Evolutionary conservation across 179 eudicot genomes (phyloP), one percentile per base, ranked within the genome.

Genomic region (Kewa caespitosa): DNA sequence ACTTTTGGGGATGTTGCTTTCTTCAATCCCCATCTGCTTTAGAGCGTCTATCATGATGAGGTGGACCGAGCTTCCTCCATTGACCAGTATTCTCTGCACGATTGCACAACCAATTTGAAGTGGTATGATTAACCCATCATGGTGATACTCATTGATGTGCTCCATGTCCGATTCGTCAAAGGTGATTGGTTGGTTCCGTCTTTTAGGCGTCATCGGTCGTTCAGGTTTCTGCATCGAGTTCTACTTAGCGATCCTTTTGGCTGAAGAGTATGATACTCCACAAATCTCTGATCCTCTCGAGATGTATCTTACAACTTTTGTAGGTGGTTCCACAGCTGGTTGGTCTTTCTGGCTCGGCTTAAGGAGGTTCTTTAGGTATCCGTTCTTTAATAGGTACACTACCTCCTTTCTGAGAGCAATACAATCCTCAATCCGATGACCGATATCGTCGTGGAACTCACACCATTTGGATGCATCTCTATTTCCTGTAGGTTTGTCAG

Each of bases 61-160:
- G 17, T 71, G 52, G 36, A 25, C 46, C 11, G 63, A 52, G n/a
- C 74, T 71, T 23, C 64, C 74, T 10, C 46, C 46, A 36, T 71
- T 11, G 4, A 71, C 31, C 3, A 71, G 23, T 0, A 71, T 28
- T 37, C 74, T 33, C 20, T 15, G 34, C 0, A 71, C 23, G 1
- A 36, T 11, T 9, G 8, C 5, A 0, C 33, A 27, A 0, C 43
- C 41, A 4, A 70, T n/a, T 3, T 33, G 59, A 0, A 70, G 4
- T 9, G n/a, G 27, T 3, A 70, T 34, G 5, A 48, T 42, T 14
- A 70, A 9, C 0, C 41, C 61, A 33, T 70, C 74, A 32, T 70
- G 39, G 41, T 70, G 74, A 0, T n/a, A n/a, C n/a, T n/a, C n/a
- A n/a, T n/a, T n/a, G n/a, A n/a, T n/a, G n/a, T n/a, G n/a, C 18